Evolutionary conservation across 2,329 filamentous ascomycete species (phyloP), one percentile per base, ranked within the genome.

Genomic region (Claviceps africana): DNA sequence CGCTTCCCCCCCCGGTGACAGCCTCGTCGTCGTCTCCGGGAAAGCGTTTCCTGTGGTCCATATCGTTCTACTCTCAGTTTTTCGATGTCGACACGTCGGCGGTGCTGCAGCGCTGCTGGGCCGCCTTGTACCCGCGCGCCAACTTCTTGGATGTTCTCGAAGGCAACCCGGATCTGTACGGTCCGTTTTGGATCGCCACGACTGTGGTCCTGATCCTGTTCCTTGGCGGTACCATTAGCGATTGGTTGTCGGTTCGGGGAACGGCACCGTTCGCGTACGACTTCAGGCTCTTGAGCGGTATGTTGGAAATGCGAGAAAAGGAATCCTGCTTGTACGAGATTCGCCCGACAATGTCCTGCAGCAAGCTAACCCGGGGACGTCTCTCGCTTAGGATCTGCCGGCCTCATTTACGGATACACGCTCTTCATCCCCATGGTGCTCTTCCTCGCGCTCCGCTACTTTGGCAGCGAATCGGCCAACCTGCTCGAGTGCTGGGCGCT

Each of bases 141-240:
- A 96, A 95, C 74, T 98, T 98, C 71, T 83, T 98, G 57, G 93
- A 98, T 65, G 88, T 97, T 37, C 78, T 98, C 30, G 93, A 98
- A 66, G 93, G 93, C 21, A 97, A 97, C 67, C 88, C 93, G 1
- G 93, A 98, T 64, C 73, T 98, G 35, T 98, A 98, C 73, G 91
- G 91, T 1, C 93, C 93, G 1, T 89, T 97, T 65, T 98, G 93
- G 93, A 97, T 98, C 70, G 93, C 93, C 10, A 97, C 93, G 0
- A 97, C 93, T 0, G 93, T 98, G 10, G 85, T 98, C 13, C 79
- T 98, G 57, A 97, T 98, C 55, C 72, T 98, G 33, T 98, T 98
- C 70, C 68, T 98, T 45, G 93, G 91, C 1, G 93, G 93, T 13
- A 97, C 93, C 0, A 95, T 98, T 58, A 94, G 85, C 64, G 85